Evolutionary conservation across 1,284 basidiomycete species (phyloP).

Genomic region (Rhizoctonia solani): DNA sequence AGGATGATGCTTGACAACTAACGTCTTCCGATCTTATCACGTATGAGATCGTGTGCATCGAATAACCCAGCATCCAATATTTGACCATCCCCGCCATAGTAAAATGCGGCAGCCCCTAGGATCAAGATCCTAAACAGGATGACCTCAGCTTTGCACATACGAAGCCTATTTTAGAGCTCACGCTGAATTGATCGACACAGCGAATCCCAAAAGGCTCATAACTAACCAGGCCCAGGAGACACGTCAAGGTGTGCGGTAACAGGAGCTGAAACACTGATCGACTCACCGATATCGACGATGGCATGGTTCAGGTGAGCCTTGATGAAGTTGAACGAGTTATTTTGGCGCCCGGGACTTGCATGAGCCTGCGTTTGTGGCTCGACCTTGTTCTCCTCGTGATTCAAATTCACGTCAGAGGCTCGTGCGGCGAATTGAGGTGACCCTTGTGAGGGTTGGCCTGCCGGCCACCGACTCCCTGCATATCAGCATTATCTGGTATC

Average conservation of each 20-base stretch:
- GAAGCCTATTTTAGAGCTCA: conserved; percentile 43
- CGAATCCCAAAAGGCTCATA: conserved; percentile 70
- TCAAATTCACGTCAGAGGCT: background rate
- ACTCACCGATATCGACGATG: conserved; percentile 65
- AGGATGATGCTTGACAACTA: conserved; percentile 41
- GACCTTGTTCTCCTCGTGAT: background rate
- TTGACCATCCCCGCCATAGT: conserved; percentile 30
- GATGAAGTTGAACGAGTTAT: conserved; percentile 58
- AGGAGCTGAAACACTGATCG: conserved; percentile 38
- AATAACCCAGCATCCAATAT: conserved; percentile 69
- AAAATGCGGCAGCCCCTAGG: conserved; percentile 53
- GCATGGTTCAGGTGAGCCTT: conserved; percentile 78
- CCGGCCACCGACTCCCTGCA: background rate
- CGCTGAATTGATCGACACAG: conserved; percentile 86
- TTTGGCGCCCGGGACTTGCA: conserved; percentile 2
- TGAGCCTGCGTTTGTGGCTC: conserved; percentile 23
- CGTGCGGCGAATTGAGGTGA: background rate
- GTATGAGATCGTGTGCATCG: conserved; percentile 78
- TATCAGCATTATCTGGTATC: conserved; percentile 7
- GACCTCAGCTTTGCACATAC: background rate
- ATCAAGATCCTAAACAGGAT: conserved; percentile 46
- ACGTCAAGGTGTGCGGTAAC: background rate
- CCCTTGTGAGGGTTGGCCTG: background rate
- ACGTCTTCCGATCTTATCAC: conserved; percentile 68
- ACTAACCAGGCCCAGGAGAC: conserved; percentile 38